Percentiles rank a stretch among this genome's conserved stretches.
phyloP scores from a whole-genome alignment of 2,329 filamentous ascomycete species.

The Parastagonospora nodorum region DNA sequence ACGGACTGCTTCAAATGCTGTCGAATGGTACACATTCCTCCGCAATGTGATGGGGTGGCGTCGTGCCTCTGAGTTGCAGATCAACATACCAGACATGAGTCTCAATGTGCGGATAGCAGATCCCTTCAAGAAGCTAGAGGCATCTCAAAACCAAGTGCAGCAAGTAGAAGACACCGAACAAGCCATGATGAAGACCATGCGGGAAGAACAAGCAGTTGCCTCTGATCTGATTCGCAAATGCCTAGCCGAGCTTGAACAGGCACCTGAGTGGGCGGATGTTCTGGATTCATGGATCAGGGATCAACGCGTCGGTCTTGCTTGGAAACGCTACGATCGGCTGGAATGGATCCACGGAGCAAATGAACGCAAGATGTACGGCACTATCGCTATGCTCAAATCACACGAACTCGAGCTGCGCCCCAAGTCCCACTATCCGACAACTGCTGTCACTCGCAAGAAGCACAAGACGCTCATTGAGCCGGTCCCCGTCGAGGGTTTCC shows the following conservation, averaged over 20 bases:
- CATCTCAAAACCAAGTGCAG: conserved; percentile 48
- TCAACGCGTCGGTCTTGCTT: conserved; percentile 67
- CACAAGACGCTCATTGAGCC: conserved; percentile 60
- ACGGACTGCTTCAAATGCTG: conserved; percentile 63
- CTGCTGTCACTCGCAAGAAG: conserved; percentile 47
- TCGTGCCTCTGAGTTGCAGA: conserved; percentile 60
- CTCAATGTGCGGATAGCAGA: conserved; percentile 63
- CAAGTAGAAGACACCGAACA: conserved; percentile 54
- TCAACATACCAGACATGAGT: conserved; percentile 67
- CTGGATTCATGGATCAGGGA: conserved; percentile 63
- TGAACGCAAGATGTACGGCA: conserved; percentile 71
- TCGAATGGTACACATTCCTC: conserved; percentile 73
- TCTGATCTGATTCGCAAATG: conserved; percentile 61
- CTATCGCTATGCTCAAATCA: conserved; percentile 68
- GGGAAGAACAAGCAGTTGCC: conserved; percentile 62
- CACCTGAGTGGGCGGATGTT: conserved; percentile 64
- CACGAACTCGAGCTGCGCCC: conserved; percentile 70
- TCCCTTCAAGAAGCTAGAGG: conserved; percentile 61
- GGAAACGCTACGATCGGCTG: conserved; percentile 71
- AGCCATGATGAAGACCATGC: conserved; percentile 50
- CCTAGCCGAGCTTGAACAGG: conserved; percentile 62
- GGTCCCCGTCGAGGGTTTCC: conserved; percentile 67
- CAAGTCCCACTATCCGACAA: conserved; percentile 67
- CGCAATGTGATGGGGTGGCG: conserved; percentile 64
- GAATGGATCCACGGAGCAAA: conserved; percentile 71